Conservation (phyloP, 768 basidiomycete species). For the Atractiella rhizophila region DNA sequence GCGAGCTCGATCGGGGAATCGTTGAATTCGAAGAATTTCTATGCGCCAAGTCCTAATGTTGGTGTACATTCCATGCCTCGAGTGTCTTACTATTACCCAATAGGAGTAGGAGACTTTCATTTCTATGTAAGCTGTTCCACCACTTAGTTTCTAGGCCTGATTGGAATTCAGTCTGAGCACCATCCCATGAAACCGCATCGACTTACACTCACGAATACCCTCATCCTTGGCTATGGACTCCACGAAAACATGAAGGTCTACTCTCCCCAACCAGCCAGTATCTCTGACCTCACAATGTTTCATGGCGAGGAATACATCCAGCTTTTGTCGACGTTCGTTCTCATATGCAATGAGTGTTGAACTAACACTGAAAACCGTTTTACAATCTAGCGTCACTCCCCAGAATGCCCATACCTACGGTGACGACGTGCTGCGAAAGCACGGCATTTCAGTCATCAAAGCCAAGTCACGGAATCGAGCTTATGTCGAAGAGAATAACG, state of each 20-base stretch:
- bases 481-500: too few species aligned
- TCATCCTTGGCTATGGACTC: constrained; percentile 85
- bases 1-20: too few species aligned
- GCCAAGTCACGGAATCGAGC: too few species aligned
- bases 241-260: constrained; percentile 91
- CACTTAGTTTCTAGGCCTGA: too few species aligned
- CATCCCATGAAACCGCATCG: constrained; percentile 98
- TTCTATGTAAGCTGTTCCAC: too few species aligned
- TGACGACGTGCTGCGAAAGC: constrained; percentile 50
- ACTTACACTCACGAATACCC: constrained; percentile 77
- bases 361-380: background rate
- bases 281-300: constrained; percentile 66
- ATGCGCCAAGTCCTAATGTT: too few species aligned
- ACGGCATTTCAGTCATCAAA: constrained; percentile 94
- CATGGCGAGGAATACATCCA: constrained; percentile 91
- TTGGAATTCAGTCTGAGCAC: too few species aligned
- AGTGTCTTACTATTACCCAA: constrained; percentile 89
- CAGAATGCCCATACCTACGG: constrained; percentile 44
- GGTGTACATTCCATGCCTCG: constrained; percentile 65
- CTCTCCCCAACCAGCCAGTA: constrained; percentile 63
- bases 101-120: constrained; percentile 79
- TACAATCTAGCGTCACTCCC: constrained; percentile 45
- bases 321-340: constrained; percentile 57
- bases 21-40: too few species aligned
- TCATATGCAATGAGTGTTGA: background rate